A percentile compares a stretch with the other conserved stretches of the same genome.
Evolutionary conservation across 495 filamentous ascomycete species (phyloP).

Genomic region (Tuber microsphaerosporum): DNA sequence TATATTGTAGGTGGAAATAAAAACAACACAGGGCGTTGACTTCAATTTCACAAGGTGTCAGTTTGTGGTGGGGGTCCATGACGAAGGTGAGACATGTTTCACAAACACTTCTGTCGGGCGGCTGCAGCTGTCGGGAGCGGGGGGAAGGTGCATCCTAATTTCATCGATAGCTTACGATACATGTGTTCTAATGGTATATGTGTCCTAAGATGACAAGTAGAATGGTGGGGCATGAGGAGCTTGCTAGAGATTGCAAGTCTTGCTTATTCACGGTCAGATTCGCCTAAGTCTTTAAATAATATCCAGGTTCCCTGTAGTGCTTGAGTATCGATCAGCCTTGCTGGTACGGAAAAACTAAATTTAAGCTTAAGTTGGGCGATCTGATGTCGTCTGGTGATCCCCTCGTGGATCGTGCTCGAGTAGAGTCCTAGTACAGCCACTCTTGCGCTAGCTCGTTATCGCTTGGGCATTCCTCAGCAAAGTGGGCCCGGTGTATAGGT

Average conservation of each 20-base stretch:
- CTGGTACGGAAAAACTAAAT: neutral
- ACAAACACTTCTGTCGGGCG: too few relatives aligned
- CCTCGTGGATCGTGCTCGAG: neutral
- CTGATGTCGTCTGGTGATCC: neutral
- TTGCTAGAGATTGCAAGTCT: neutral
- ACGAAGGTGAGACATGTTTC: too few relatives aligned
- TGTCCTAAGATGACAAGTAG: neutral
- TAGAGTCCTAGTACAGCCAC: neutral
- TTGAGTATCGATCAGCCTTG: neutral
- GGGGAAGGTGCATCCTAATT: neutral
- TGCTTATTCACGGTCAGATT: neutral
- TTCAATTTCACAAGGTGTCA: too few relatives aligned
- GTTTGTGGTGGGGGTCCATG: too few relatives aligned
- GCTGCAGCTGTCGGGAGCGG: neutral
- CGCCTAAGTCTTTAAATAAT: neutral
- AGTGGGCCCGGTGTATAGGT: neutral
- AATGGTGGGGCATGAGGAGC: neutral
- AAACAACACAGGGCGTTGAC: too few relatives aligned
- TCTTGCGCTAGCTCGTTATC: neutral
- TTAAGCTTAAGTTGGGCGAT: neutral
- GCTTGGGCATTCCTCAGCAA: neutral
- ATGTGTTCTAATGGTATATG: neutral
- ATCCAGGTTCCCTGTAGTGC: neutral
- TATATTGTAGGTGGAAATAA: too few relatives aligned
- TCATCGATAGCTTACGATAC: neutral